Conservation (phyloP, 257 asterid genomes). For the Rhazya stricta region DNA sequence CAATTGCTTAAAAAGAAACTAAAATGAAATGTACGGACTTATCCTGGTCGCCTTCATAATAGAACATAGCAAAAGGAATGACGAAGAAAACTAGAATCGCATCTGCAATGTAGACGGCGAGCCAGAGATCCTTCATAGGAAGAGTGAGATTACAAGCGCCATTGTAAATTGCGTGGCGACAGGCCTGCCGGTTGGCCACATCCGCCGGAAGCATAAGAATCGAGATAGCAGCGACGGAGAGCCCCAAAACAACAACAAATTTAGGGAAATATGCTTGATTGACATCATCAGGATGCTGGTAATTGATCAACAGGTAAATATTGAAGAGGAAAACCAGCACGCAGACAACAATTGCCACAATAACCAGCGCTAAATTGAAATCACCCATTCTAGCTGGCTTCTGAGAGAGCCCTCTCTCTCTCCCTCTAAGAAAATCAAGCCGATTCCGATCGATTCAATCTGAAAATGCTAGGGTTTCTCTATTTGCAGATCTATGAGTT, state of each 20-base stretch:
- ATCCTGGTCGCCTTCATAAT: conserved; percentile 97
- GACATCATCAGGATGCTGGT: conserved; percentile 94
- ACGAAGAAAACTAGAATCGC: conserved; percentile 86
- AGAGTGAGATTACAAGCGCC: conserved; percentile 94
- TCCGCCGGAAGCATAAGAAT: conserved; percentile 97
- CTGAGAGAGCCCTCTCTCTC: conserved; percentile 17
- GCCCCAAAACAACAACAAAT: conserved; percentile 91
- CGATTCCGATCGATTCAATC: conserved; percentile 6
- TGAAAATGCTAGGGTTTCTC: conserved; percentile 16
- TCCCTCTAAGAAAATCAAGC: conserved; percentile 27
- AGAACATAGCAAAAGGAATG: conserved; percentile 96
- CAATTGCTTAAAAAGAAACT: neutral
- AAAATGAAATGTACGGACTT: conserved; percentile 38
- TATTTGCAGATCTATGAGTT: conserved; percentile 11
- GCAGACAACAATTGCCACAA: conserved; percentile 82
- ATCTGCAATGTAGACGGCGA: conserved; percentile 72
- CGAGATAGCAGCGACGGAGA: conserved; percentile 90
- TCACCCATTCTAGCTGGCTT: conserved; percentile 69
- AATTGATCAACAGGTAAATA: conserved; percentile 77
- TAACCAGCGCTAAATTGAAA: conserved; percentile 89
- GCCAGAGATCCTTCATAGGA: conserved; percentile 98
- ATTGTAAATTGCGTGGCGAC: conserved; percentile 85
- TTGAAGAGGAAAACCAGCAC: conserved; percentile 80
- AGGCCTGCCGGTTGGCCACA: conserved; percentile 94
- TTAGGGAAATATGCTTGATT: conserved; percentile 98